Evolutionary conservation across 2,329 filamentous ascomycete species (phyloP), one percentile per base, ranked within the genome.

Genomic region (Sporothrix curviconia): DNA sequence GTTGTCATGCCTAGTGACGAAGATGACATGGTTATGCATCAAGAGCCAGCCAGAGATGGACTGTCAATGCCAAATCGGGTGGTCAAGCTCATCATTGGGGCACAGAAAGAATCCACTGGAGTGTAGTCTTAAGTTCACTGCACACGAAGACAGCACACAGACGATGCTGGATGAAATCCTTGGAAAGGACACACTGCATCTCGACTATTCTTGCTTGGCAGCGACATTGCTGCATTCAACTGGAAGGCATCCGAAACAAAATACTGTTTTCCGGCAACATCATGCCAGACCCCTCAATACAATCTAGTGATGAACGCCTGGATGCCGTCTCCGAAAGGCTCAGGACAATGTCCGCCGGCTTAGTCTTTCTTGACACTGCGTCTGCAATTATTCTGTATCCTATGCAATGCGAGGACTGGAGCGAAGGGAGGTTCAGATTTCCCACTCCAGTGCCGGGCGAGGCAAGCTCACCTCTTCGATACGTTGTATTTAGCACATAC

Each of bases 341-440:
- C 3, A 64, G 62, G 24, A 47, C 69, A 3, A 69, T 68, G 8
- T 67, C 69, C 7, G 65, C 72, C 3, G 76, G 72, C 1, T 61
- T 76, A 1, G 64, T 74, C 9, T 70, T 67, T 36, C 62, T 70
- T 19, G 55, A 62, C 15, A 60, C 65, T 4, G 59, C 66, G 11
- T 71, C 67, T 32, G 72, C 69, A 52, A 60, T 79, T 17, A 51
- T 80, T 4, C 42, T 78, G 0, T 74, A 74, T 51, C 71, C 75
- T 1, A 58, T 67, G 1, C 65, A 64, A 25, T 71, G 70, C 52
- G 67, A 70, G 0, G 67, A 69, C 0, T 77, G 73, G 70, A 64
- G 59, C 19, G 49, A 59, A 5, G 55, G 61, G 4, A 24, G 51
- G 4, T 53, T 66, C 14, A 66, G 63, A 4, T 22, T 60, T 54